Base-by-base conservation (phyloP, 352 stramenopile genomes). In the Globisporangium ultimum region DNA sequence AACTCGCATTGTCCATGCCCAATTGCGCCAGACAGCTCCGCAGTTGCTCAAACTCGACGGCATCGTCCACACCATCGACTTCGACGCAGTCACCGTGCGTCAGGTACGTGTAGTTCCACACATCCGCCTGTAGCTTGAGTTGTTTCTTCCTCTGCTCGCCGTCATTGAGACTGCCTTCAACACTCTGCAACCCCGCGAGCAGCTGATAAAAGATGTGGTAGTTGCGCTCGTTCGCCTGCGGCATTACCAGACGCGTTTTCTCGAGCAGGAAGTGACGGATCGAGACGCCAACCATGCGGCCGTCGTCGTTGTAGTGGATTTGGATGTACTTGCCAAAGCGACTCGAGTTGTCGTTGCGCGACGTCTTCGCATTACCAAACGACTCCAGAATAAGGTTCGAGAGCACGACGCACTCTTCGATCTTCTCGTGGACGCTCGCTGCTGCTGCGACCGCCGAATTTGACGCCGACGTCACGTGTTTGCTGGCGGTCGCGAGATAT, bases 261-360 rank as follows among this genome's bases (percentile, higher is more conserved):
- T 94, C 82, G 21, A 94, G 58, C 8, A 94, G 49, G 48, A 91
- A 94, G 41, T 92, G 80, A 3, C 78, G 81, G 28, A 93, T 93
- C 3, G 80, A 88, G 1, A 91, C 84, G 2, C 80, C 75, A 2
- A 70, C 75, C 80, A 93, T 92, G 53, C 81, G 79, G 0, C 80
- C 80, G 63, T 93, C 75, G 11, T 24, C 56, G 60, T 77, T 90
- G 70, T 91, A 94, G 42, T 88, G 74, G 53, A 94, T 92, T 65
- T 94, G 83, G 41, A 94, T 94, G 58, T 92, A 97, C 72, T 97
- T 97, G 61, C 88, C 88, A 43, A 96, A 96, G 7, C 86, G 88
- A 77, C 86, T 96, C 7, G 80, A 93, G 60, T 96, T 96, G 67
- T 96, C 87, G 53, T 96, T 96, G 9, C 88, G 69, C 13, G 78